Evolutionary conservation across 768 basidiomycete genomes (phyloP), one percentile per base, ranked within the genome.

Genomic region (Scleroderma citrinum): DNA sequence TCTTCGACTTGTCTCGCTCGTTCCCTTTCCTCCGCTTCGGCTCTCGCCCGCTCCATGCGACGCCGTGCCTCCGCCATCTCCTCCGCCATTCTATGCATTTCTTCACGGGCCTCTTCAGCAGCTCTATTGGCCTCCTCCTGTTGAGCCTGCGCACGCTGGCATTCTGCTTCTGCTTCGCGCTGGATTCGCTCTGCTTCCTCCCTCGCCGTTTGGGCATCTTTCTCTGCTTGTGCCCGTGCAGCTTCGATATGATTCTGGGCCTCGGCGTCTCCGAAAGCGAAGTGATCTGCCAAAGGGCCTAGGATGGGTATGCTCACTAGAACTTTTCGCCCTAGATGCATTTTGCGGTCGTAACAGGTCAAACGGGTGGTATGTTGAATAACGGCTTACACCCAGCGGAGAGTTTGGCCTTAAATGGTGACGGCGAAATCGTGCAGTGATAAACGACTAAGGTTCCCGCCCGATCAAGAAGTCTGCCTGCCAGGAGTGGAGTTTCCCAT

Each of bases 101-200:
- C 48, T 12, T 49, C 48, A 4, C 36, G 26, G 12, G 49, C 49
- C 16, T 41, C 17, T 39, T 31, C 32, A 1, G 29, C 16, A 19
- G 32, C 36, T 12, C 31, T 10, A 2, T 26, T 20, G 11, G 40
- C 38, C 16, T 34, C 21, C 34, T 48, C 47, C 32, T 42, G 50
- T 5, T n/a, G 16, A 13, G 17, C 46, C 5, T 12, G n/a, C 17
- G 38, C 41, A 42, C 34, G 30, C 32, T 43, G 23, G 10, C 47
- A 13, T 19, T 41, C 47, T 26, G 30, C 47, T 23, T 48, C 50
- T 30, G 17, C 47, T 23, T 45, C 36, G 13, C 26, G 43, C 29
- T 31, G 43, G 32, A 38, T 12, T 32, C 48, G n/a, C 13, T 49
- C 39, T n/a, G 17, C 23, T 43, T 34, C n/a, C 39, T 47, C 34